These are phyloP conservation scores for Salix udensis DNA, from an alignment of 345 rosid species.

Conservation along the genomic window DNA sequence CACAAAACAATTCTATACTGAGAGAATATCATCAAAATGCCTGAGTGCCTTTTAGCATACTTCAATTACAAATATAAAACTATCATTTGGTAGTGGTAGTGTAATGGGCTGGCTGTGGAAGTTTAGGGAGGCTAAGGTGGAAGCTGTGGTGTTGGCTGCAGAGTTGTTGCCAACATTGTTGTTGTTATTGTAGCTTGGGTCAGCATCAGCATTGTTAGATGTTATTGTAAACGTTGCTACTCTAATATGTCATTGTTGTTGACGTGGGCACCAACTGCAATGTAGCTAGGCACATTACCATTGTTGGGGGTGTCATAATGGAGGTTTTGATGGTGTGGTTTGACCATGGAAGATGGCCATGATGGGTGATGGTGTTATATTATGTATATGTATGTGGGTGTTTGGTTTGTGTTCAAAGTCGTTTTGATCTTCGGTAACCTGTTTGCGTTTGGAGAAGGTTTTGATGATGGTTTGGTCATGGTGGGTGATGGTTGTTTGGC, in stretches of 20 bases:
- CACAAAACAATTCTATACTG: neutral
- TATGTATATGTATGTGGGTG: neutral
- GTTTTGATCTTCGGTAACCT: neutral
- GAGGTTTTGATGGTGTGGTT: neutral
- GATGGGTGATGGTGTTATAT: neutral
- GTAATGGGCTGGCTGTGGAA: neutral
- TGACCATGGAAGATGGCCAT: neutral
- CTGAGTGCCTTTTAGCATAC: neutral
- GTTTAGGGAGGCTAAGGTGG: neutral
- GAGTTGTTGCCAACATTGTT: neutral
- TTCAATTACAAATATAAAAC: no score
- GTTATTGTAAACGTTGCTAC: neutral
- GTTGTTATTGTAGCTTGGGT: neutral
- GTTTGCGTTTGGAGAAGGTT: neutral
- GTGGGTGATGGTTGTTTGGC: neutral
- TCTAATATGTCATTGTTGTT: no score
- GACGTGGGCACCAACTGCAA: neutral
- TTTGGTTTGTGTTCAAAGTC: neutral
- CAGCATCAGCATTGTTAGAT: neutral
- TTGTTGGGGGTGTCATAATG: neutral
- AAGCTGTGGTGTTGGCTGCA: neutral
- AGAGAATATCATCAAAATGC: neutral
- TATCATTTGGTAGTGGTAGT: neutral
- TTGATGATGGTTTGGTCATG: neutral
- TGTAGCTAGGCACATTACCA: neutral